Base-by-base conservation (phyloP, 495 filamentous ascomycete species). In the Neurospora tetrasperma region DNA sequence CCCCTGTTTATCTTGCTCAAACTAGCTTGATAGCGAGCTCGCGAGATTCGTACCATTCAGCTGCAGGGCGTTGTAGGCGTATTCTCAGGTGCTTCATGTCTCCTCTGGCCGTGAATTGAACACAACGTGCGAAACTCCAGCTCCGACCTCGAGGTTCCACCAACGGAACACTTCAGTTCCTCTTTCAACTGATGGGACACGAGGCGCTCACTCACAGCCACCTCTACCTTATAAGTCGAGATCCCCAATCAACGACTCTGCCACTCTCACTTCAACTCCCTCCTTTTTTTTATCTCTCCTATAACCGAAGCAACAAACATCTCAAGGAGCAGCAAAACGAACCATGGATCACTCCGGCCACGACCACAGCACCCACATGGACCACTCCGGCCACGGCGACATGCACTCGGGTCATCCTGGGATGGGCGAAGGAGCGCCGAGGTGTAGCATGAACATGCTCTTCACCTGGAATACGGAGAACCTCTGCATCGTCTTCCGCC, bases 381-480 rank as follows among this genome's bases (percentile, higher is more conserved):
- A 85, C 71, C 84, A 86, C 74, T 81, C 81, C 66, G 77, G 80
- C 42, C 89, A 90, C 84, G 86, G 86, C 70, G 77, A 83, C 14
- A 88, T 89, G 83, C 88, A 73, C 75, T 78, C 81, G 70, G 80
- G 79, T 46, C 73, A 76, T 73, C 72, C 59, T 70, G 76, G 73
- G 35, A 74, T 75, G 73, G 72, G 43, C 8, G 43, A 59, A 42
- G 80, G 77, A 74, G 70, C 68, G 38, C 54, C 76, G 62, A 80
- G 76, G 82, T 96, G 94, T 87, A 93, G 83, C 80, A 98, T 97
- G 93, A 96, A 93, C 78, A 98, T 97, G 95, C 88, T 98, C 42
- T 99, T 99, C 82, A 99, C 94, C 70, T 98, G 96, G 96, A 87
- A 92, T 76, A 94, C 93, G 20, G 85, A 88, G 66, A 89, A 98